Evolutionary conservation across 176 grass and related monocot genomes (phyloP), one percentile per base, ranked within the genome.

Genomic region (Areca catechu): DNA sequence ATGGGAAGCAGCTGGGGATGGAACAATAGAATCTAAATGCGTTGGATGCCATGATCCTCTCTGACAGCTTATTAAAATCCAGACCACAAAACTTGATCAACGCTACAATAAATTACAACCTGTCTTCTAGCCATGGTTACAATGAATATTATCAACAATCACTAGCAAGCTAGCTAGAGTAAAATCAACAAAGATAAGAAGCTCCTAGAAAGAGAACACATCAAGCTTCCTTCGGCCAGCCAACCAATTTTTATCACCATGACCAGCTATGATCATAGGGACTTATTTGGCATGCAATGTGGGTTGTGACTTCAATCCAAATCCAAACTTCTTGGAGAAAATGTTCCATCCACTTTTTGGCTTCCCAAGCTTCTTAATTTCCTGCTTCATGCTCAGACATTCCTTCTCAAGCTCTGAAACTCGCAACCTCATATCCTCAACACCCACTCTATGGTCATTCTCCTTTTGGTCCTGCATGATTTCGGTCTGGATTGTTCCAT

Each of bases 391-490:
- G 73, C 48, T 71, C 52, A 59, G 48, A 73, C 81, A 94, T 54
- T 87, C 84, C 70, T 81, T 82, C 74, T 94, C 80, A 49, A 88
- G 71, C 71, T 94, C 85, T 29, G 72, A 84, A 24, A 75, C 81
- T 25, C 75, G 54, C 56, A 12, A 62, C 60, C 61, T 76, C 71
- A 88, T 72, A 34, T 84, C 76, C 50, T 48, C 75, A 19, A 80
- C 78, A 69, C 2, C 58, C 60, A 74, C 23, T 17, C 4, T 3
- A 22, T 53, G 4, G 21, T 66, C 63, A 21, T 54, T 3, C 6
- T 66, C 16, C 17, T 66, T 25, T 27, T 51, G 68, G 15, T 70
- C 72, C 1, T 61, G 50, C 16, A 20, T 61, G 3, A 63, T 47
- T 17, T 34, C 64, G 22, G 22, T 65, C 20, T 29, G 61, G 25